Conservation (phyloP, 1,139 yeast species). For the Yamadazyma songkhlaensis region DNA sequence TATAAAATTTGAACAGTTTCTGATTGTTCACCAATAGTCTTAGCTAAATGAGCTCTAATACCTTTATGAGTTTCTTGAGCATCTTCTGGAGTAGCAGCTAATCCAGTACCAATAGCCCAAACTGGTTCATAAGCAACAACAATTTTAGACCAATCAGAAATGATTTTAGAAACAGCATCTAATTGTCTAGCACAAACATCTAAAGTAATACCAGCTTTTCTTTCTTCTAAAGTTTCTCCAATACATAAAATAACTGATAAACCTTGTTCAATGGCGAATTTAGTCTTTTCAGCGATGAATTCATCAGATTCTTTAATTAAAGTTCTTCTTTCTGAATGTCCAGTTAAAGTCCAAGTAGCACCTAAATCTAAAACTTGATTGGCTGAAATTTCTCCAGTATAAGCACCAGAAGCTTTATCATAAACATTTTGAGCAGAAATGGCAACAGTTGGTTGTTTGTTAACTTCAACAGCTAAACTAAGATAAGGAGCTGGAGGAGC, state of each 20-base stretch:
- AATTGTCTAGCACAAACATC: slow-evolving; percentile 88
- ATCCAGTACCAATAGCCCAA: slow-evolving; percentile 99
- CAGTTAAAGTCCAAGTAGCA: slow-evolving; percentile 92
- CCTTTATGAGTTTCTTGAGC: slow-evolving; percentile 93
- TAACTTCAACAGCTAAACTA: slow-evolving; percentile 64
- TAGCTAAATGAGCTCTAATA: slow-evolving; percentile 78
- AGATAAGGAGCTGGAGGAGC: slow-evolving; percentile 97
- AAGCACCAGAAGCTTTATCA: slow-evolving; percentile 90
- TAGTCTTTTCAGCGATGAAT: slow-evolving; percentile 90
- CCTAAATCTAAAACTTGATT: slow-evolving; percentile 88
- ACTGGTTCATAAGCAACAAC: slow-evolving; percentile 99
- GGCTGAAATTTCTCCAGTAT: slow-evolving; percentile 95
- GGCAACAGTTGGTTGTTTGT: slow-evolving; percentile 69
- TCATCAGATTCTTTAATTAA: slow-evolving; percentile 88
- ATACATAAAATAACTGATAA: slow-evolving; percentile 90
- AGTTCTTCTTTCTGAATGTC: slow-evolving; percentile 99
- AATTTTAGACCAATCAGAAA: slow-evolving; percentile 87
- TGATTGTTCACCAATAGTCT: slow-evolving; percentile 81
- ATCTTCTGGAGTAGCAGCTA: slow-evolving; percentile 97
- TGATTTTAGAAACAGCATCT: slow-evolving; percentile 79
- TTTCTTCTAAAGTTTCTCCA: slow-evolving; percentile 96
- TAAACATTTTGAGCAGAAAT: slow-evolving; percentile 92
- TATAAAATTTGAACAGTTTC: slow-evolving; percentile 83
- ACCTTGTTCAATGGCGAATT: slow-evolving; percentile 88
- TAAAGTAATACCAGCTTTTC: slow-evolving; percentile 83